Evolutionary conservation across 2,329 filamentous ascomycete species (phyloP).

Genomic region (Trichoderma hamatum): DNA sequence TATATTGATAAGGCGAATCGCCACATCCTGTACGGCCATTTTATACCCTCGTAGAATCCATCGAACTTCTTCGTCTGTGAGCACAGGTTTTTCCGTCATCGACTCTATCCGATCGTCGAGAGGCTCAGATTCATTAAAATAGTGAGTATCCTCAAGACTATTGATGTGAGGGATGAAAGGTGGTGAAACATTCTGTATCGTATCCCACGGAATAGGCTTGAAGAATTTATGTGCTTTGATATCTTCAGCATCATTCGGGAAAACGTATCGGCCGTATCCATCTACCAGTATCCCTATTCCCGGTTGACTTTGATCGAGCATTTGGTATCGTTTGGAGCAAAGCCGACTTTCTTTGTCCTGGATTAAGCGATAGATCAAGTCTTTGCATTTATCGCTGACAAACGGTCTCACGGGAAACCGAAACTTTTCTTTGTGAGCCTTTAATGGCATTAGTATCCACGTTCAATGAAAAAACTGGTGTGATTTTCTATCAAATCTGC

Average conservation of each 20-base stretch:
- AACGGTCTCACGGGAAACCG: constrained; percentile 68
- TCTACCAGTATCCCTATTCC: constrained; percentile 33
- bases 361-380: constrained; percentile 74
- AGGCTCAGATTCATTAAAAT: constrained; percentile 83
- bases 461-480: rapidly evolving
- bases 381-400: constrained; percentile 71
- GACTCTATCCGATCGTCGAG: constrained; percentile 66
- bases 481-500: constrained; percentile 34
- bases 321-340: constrained; percentile 73
- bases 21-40: constrained; percentile 46
- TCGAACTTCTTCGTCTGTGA: constrained; percentile 39
- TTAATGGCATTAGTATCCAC: constrained; percentile 25
- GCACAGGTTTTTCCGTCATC: constrained; percentile 40
- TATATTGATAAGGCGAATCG: constrained; percentile 49
- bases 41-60: constrained; percentile 45
- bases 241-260: constrained; percentile 80
- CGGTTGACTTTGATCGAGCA: constrained; percentile 57
- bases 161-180: constrained; percentile 79
- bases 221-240: constrained; percentile 93
- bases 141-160: constrained; percentile 74
- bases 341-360: constrained; percentile 75
- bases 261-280: constrained; percentile 65
- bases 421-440: constrained; percentile 73
- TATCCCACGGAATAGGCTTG: constrained; percentile 74
- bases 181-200: constrained; percentile 69